phyloP scores from a whole-genome alignment of 768 basidiomycete genomes.

The Pisolithus microcarpus region DNA sequence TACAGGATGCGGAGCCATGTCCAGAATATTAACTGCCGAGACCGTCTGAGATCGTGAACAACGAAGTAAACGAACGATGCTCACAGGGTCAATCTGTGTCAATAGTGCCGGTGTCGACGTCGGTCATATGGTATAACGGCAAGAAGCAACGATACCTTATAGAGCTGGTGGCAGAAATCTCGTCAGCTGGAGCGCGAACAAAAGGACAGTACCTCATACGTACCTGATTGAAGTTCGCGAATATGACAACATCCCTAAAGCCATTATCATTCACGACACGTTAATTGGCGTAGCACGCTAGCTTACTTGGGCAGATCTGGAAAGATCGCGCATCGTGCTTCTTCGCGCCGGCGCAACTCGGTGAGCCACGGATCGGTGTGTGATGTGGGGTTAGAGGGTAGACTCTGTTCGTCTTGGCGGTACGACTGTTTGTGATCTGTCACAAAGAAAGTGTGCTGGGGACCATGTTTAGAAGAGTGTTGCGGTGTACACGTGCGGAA shows the following conservation, averaged over 20 bases:
- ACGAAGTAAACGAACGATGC: background rate
- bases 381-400: conserved; percentile 6
- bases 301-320: conserved; percentile 38
- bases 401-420: conserved; percentile 21
- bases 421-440: conserved; percentile 45
- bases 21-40: conserved; percentile 33
- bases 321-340: conserved; percentile 34
- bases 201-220: background rate
- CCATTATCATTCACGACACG: background rate
- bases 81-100: conserved; percentile 31
- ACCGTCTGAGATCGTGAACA: background rate
- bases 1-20: conserved; percentile 43
- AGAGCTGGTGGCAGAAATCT: conserved; percentile 25
- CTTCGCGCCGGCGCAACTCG: conserved; percentile 33
- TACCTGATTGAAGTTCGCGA: conserved; percentile 51
- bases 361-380: conserved; percentile 28
- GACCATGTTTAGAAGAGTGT: background rate
- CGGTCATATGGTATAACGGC: background rate
- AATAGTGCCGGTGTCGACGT: background rate
- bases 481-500: background rate
- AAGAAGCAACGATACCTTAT: conserved; percentile 29
- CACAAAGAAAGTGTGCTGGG: conserved; percentile 41
- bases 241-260: conserved; percentile 36
- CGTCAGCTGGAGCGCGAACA: conserved; percentile 6
- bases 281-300: background rate